These are phyloP conservation scores for Kernera saxatilis DNA, from an alignment of 345 rosid genomes.

Conservation along the genomic window DNA sequence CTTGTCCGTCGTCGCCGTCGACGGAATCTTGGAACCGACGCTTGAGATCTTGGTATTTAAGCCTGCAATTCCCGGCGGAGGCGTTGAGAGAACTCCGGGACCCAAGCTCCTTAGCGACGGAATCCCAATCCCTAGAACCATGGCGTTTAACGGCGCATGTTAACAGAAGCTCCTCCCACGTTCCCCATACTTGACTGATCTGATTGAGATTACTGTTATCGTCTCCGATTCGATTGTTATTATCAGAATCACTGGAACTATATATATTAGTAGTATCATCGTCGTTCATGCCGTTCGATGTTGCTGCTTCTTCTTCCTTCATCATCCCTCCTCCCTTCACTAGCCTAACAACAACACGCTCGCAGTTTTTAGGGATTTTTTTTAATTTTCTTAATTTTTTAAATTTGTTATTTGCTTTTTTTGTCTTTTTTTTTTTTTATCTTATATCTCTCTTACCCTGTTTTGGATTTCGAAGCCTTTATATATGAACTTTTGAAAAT, in stretches of 20 bases:
- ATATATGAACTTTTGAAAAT: not conserved
- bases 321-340: not conserved
- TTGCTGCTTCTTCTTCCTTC: constrained; percentile 3
- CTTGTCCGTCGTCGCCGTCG: not conserved
- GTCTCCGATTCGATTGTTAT: constrained; percentile 12
- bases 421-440: not conserved
- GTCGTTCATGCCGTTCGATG: constrained; percentile 24
- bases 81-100: constrained; percentile 41
- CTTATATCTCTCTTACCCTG: not conserved
- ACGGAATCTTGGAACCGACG: constrained; percentile 44
- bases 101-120: constrained; percentile 55
- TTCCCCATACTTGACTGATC: constrained; percentile 50
- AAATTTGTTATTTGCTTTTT: not conserved
- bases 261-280: constrained; percentile 6
- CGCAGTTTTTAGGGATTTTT: constrained; percentile 27
- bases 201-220: not conserved
- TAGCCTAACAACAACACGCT: not conserved
- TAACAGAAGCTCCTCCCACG: constrained; percentile 66
- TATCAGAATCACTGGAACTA: constrained; percentile 6
- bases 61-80: constrained; percentile 47
- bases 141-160: constrained; percentile 79
- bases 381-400: not conserved
- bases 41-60: constrained; percentile 57
- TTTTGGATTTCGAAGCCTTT: constrained; percentile 4
- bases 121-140: constrained; percentile 64